These are phyloP conservation scores for Neostapfia colusana DNA, from an alignment of 176 grass and related monocot genomes.

Conservation along the genomic window DNA sequence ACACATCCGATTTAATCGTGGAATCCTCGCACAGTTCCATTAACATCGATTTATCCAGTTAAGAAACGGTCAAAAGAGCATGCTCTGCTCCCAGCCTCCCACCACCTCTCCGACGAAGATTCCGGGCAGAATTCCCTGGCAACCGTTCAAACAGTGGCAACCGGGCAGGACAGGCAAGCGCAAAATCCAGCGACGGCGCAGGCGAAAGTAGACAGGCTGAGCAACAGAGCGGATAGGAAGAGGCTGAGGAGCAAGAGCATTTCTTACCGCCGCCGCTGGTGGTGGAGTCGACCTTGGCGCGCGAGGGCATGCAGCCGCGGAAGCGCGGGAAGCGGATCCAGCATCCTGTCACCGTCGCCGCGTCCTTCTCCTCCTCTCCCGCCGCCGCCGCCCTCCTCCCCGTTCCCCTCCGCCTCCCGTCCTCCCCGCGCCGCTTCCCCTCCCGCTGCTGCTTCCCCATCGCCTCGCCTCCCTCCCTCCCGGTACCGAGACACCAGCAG, in stretches of 20 bases:
- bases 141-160: background rate
- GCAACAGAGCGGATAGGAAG: background rate
- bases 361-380: constrained; percentile 39
- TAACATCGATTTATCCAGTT: constrained; percentile 18
- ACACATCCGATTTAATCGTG: constrained; percentile 36
- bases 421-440: constrained; percentile 38
- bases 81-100: background rate
- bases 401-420: constrained; percentile 32
- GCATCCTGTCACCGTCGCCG: constrained; percentile 54
- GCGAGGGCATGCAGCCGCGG: constrained; percentile 73
- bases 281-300: constrained; percentile 86
- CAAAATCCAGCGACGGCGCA: constrained; percentile 2
- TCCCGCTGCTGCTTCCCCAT: constrained; percentile 51
- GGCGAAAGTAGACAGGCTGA: constrained; percentile 14
- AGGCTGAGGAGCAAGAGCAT: constrained; percentile 13
- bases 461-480: background rate
- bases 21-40: constrained; percentile 28
- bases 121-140: background rate
- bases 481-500: constrained; percentile 5
- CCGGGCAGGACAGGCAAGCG: constrained; percentile 8
- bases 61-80: background rate
- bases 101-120: constrained; percentile 23
- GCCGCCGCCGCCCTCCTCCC: constrained; percentile 30
- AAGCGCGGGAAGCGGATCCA: constrained; percentile 84
- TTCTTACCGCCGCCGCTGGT: constrained; percentile 57